phyloP scores from a whole-genome alignment of 2,329 filamentous ascomycete genomes.

The Diaporthe eres region DNA sequence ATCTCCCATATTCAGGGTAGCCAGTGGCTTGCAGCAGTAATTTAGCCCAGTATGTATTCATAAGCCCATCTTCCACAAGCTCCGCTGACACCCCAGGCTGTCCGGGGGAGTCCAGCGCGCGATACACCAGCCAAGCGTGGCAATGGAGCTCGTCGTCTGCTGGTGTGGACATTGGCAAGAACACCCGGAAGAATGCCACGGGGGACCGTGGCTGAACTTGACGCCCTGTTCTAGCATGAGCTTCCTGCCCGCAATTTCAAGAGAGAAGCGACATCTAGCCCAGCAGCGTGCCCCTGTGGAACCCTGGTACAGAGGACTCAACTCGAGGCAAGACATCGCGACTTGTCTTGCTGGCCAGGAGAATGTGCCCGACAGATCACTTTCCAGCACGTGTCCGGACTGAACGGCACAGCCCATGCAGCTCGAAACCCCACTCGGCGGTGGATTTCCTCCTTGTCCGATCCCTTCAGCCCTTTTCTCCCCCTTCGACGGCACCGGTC shows the following conservation, averaged over 20 bases:
- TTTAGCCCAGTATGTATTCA: constrained; percentile 12
- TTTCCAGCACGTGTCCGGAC: constrained; percentile 25
- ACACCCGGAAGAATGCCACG: background rate
- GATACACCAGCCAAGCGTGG: background rate
- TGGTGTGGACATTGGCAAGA: background rate
- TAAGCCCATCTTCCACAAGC: background rate
- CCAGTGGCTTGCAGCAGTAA: constrained; percentile 13
- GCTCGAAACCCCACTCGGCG: background rate
- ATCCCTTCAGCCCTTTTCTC: background rate
- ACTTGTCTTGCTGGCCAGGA: background rate
- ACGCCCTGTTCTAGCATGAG: background rate
- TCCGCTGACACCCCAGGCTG: background rate
- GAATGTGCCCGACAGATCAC: constrained; percentile 17
- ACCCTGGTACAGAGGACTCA: background rate
- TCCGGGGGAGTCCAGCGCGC: background rate
- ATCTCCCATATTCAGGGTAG: background rate
- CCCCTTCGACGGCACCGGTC: background rate
- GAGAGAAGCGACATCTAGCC: background rate
- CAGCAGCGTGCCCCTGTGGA: background rate
- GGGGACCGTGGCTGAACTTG: background rate
- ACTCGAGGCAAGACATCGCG: constrained; percentile 17
- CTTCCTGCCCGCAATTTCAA: background rate
- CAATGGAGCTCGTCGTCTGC: background rate
- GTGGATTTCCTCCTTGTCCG: background rate
- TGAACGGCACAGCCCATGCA: constrained; percentile 18